Percentiles rank a stretch among this genome's conserved stretches.
phyloP scores from a whole-genome alignment of 176 grass and related monocot species.

The Zea mays region Zm-B73-REFERENCE-NAM-5.0 NC_050103.1:178080001-178080500 shows the following conservation, averaged over 20 bases:
- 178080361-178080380: slow-evolving; percentile 41
- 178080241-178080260: slow-evolving; percentile 57
- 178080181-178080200: slow-evolving; percentile 65
- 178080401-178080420: slow-evolving; percentile 52
- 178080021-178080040: slow-evolving; percentile 60
- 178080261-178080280: slow-evolving; percentile 62
- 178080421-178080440: slow-evolving; percentile 56
- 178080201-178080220: slow-evolving; percentile 71
- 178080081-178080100: not conserved
- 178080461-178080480: not conserved
- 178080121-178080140: not conserved
- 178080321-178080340: slow-evolving; percentile 84
- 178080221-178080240: slow-evolving; percentile 65
- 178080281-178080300: slow-evolving; percentile 74
- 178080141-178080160: not conserved
- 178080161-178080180: slow-evolving; percentile 33
- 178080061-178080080: slow-evolving; percentile 93
- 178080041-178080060: slow-evolving; percentile 68
- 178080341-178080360: slow-evolving; percentile 58
- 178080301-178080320: slow-evolving; percentile 83
- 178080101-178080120: not conserved
- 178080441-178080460: slow-evolving; percentile 53
- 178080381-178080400: slow-evolving; percentile 38
- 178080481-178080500: not conserved
- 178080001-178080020: slow-evolving; percentile 42